phyloP scores from a whole-genome alignment of 805 yeast genomes.

The Metschnikowia arizonensis region DNA sequence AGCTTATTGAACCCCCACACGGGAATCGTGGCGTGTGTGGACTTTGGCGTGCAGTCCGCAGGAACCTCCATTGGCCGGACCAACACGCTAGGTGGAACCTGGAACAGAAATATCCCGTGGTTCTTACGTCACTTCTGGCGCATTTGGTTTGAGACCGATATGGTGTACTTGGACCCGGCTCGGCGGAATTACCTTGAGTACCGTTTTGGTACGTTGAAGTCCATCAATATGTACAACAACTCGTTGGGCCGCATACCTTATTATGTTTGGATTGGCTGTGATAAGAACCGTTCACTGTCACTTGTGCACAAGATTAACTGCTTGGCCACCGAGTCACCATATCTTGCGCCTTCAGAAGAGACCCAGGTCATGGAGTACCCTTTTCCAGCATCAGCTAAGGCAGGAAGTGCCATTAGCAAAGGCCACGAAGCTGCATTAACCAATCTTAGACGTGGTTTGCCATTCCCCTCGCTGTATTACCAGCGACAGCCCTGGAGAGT shows the following conservation, averaged over 20 bases:
- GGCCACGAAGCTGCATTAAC: conserved; percentile 74
- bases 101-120: conserved; percentile 73
- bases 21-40: conserved; percentile 69
- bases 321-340: conserved; percentile 78
- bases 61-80: conserved; percentile 64
- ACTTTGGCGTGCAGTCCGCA: conserved; percentile 71
- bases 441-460: conserved; percentile 60
- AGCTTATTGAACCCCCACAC: conserved; percentile 45
- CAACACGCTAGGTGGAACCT: conserved; percentile 71
- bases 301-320: conserved; percentile 65
- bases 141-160: conserved; percentile 82
- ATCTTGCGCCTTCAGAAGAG: conserved; percentile 56
- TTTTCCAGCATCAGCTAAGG: not conserved
- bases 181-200: conserved; percentile 82
- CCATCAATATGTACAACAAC: conserved; percentile 62
- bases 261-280: conserved; percentile 74
- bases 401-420: conserved; percentile 57
- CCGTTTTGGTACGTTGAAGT: conserved; percentile 75
- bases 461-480: conserved; percentile 77
- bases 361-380: conserved; percentile 22
- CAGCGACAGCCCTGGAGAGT: conserved; percentile 77
- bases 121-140: conserved; percentile 77
- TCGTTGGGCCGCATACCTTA: conserved; percentile 72
- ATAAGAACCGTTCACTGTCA: conserved; percentile 33
- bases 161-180: conserved; percentile 72